These are phyloP conservation scores for Chaetomiaceae sp. DNA, from an alignment of 2,329 filamentous ascomycete genomes.

Conservation along the genomic window DNA sequence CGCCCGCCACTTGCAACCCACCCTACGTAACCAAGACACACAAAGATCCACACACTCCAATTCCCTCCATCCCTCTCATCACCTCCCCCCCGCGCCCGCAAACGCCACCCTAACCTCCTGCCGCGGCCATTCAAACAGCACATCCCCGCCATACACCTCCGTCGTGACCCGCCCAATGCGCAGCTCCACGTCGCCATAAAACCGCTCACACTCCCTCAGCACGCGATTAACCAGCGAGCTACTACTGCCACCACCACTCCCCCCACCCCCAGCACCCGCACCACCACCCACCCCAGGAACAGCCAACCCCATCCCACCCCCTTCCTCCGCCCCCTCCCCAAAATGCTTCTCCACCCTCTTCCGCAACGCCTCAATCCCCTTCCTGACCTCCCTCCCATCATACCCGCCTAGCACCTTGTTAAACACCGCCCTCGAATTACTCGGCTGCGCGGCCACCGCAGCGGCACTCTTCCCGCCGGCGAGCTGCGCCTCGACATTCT, in stretches of 20 bases:
- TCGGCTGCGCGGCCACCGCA: slow-evolving; percentile 70
- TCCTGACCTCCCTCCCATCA: slow-evolving; percentile 77
- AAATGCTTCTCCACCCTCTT: slow-evolving; percentile 98
- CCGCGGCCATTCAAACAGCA: slow-evolving; percentile 60
- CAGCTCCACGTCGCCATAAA: slow-evolving; percentile 56
- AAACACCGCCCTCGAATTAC: slow-evolving; percentile 74
- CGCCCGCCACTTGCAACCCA: neutral
- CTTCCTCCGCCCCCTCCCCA: slow-evolving; percentile 69
- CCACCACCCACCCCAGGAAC: neutral
- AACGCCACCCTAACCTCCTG: slow-evolving; percentile 58
- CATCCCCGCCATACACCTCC: slow-evolving; percentile 59
- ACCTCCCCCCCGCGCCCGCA: slow-evolving; percentile 18
- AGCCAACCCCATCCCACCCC: slow-evolving; percentile 34
- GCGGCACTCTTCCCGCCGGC: slow-evolving; percentile 52
- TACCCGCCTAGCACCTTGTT: slow-evolving; percentile 79
- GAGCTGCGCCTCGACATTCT: slow-evolving; percentile 73
- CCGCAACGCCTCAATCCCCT: slow-evolving; percentile 81
- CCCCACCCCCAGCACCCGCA: slow-evolving; percentile 1
- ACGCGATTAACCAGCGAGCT: slow-evolving; percentile 53
- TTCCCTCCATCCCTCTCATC: neutral
- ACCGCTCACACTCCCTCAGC: slow-evolving; percentile 54
- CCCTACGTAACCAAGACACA: neutral
- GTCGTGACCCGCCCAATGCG: slow-evolving; percentile 55
- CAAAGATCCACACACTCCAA: neutral
- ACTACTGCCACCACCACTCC: slow-evolving; percentile 23